phyloP scores from a whole-genome alignment of 2,329 filamentous ascomycete genomes.

The Botrytis aclada region DNA sequence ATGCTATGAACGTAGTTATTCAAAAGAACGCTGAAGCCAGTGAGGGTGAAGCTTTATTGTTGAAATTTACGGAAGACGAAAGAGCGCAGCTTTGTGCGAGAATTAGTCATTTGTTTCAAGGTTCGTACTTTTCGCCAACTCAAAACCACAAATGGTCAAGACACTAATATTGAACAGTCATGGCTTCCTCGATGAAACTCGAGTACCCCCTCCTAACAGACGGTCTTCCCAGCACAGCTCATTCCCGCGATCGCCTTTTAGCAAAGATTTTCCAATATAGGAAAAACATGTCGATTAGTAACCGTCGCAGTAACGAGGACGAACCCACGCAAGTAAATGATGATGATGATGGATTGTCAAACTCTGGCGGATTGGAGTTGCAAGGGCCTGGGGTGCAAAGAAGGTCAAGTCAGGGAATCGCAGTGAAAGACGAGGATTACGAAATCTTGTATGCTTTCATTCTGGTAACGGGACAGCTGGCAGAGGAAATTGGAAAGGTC shows the following conservation, averaged over 20 bases:
- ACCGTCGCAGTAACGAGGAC: slow-evolving; percentile 2
- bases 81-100: slow-evolving; percentile 77
- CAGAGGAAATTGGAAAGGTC: slow-evolving; percentile 60
- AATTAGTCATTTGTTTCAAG: slow-evolving; percentile 79
- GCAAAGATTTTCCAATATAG: slow-evolving; percentile 87
- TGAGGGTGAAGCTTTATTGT: slow-evolving; percentile 74
- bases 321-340: slow-evolving; percentile 15
- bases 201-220: slow-evolving; percentile 85
- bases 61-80: slow-evolving; percentile 76
- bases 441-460: slow-evolving; percentile 90
- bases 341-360: slow-evolving; percentile 4
- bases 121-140: slow-evolving; percentile 14
- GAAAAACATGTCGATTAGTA: slow-evolving; percentile 47
- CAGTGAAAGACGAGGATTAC: slow-evolving; percentile 74
- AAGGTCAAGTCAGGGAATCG: slow-evolving; percentile 21
- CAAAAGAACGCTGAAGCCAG: slow-evolving; percentile 73
- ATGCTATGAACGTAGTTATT: slow-evolving; percentile 93
- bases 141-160: slow-evolving; percentile 24
- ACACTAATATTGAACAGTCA: slow-evolving; percentile 48
- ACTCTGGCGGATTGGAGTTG: neutral
- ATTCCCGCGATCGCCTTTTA: slow-evolving; percentile 76
- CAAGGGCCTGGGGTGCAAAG: slow-evolving; percentile 5
- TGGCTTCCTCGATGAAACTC: slow-evolving; percentile 89
- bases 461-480: slow-evolving; percentile 64
- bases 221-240: slow-evolving; percentile 77